Base-by-base conservation (phyloP, 106 monocot species). In the Phalaenopsis aphrodite region DNA sequence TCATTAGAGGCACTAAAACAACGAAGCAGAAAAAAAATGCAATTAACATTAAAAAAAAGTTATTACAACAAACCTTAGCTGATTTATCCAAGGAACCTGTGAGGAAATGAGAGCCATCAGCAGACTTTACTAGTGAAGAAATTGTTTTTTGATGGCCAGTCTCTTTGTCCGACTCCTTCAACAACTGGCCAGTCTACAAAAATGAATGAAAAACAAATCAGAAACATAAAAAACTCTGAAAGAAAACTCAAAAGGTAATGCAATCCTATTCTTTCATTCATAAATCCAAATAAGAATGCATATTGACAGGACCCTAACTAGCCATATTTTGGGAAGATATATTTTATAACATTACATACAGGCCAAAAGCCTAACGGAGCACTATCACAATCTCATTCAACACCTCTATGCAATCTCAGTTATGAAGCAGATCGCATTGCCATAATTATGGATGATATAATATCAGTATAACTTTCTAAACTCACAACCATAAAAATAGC, bases 11-110 rank as follows among this genome's bases (percentile, higher is more conserved):
- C 18, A 11, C 52, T 14, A 10, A 37, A 3, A 71, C 41, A 41
- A 71, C 12, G 16, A 39, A 71, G 41, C 30, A 30, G 38, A 41
- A 17, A 41, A 68, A 30, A 69, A 69, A 0, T 37, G 69, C 38
- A 69, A 37, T 43, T 45, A 39, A 45, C 43, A 74, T 45, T 19
- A 69, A 14, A 15, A 78, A 16, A 5, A 77, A 68, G 21, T 21
- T 55, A 65, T 15, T 19, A 42, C 11, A 64, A 19, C 48, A 45
- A 69, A 99, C 98, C 92, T 95, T 99, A 15, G 98, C 87, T 73
- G 94, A 82, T 88, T 99, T 99, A 86, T 99, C 98, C 24, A 86
- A 81, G 49, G 98, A 99, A 47, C 93, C 94, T n/a, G 94, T 93
- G 5, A 94, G 79, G 73, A 99, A 94, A 87, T 93, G 98, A 21